These are phyloP conservation scores for Crithidia brevicula DNA, from an alignment of 208 protist genomes.

Conservation along the genomic window DNA sequence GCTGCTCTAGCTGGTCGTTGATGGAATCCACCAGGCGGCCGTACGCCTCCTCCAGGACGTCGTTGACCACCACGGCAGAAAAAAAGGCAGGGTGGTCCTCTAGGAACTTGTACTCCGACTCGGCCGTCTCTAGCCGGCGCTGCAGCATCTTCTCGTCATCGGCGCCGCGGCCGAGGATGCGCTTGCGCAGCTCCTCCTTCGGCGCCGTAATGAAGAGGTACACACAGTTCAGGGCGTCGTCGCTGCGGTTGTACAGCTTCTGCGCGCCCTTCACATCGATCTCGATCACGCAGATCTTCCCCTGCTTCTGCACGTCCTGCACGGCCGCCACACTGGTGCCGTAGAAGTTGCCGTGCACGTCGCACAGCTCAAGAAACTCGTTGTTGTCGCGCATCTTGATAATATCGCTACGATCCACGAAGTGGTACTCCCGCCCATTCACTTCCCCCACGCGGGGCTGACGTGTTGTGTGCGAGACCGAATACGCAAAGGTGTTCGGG, in stretches of 20 bases:
- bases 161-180: constrained; percentile 74
- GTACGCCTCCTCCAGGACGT: constrained; percentile 78
- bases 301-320: constrained; percentile 59
- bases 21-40: constrained; percentile 51
- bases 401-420: constrained; percentile 70
- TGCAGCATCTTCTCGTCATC: constrained; percentile 80
- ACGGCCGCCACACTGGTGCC: constrained; percentile 92
- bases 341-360: constrained; percentile 96
- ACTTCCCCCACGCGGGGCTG: constrained; percentile 81
- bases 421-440: constrained; percentile 94
- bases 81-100: constrained; percentile 77
- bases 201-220: constrained; percentile 88
- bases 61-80: constrained; percentile 68
- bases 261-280: constrained; percentile 93
- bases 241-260: constrained; percentile 47
- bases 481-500: constrained; percentile 85
- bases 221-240: constrained; percentile 42
- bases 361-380: constrained; percentile 92
- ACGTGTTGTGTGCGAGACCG: constrained; percentile 94
- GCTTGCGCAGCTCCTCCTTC: constrained; percentile 77
- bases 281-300: constrained; percentile 90
- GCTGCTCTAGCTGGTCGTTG: constrained; percentile 53
- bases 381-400: constrained; percentile 67
- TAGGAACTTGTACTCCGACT: constrained; percentile 78
- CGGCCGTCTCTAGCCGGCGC: constrained; percentile 74